These are phyloP conservation scores for Ormosia emarginata DNA, from an alignment of 306 rosid species.

Conservation along the genomic window DNA sequence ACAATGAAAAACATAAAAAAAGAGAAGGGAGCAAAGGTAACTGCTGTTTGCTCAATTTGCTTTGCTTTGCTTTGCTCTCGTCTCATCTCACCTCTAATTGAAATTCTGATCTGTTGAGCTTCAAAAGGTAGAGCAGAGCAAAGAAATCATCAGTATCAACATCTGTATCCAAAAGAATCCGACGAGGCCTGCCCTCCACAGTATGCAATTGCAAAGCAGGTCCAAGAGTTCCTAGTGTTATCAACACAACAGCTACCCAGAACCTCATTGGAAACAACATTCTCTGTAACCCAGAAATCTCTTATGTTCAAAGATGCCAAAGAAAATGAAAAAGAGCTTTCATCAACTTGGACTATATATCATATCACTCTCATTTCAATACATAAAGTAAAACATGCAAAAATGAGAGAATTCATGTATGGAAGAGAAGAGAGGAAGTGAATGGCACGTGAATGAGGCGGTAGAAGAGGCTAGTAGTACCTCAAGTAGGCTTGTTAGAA, in stretches of 20 bases:
- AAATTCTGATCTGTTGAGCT: slow-evolving; percentile 84
- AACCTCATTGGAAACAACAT: slow-evolving; percentile 51
- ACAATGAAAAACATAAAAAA: slow-evolving; percentile 9
- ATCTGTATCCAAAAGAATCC: slow-evolving; percentile 87
- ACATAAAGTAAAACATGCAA: slow-evolving; percentile 17
- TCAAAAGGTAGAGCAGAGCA: slow-evolving; percentile 78
- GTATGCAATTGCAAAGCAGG: slow-evolving; percentile 25
- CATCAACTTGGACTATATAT: neutral
- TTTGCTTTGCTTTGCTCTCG: slow-evolving; percentile 3
- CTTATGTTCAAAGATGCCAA: slow-evolving; percentile 14
- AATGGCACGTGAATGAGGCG: slow-evolving; percentile 4
- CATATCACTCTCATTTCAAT: neutral
- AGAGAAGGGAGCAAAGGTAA: neutral
- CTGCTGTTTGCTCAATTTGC: neutral
- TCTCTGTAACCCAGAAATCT: slow-evolving; percentile 23
- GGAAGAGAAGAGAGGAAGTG: neutral
- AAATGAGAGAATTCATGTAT: neutral
- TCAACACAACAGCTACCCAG: slow-evolving; percentile 22
- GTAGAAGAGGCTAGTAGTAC: neutral
- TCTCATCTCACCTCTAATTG: slow-evolving; percentile 82
- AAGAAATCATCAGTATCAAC: slow-evolving; percentile 87
- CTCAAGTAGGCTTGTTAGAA: neutral
- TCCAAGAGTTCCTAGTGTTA: slow-evolving; percentile 31
- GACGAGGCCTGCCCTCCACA: slow-evolving; percentile 46
- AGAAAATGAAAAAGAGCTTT: neutral